Base-by-base conservation (phyloP, 768 basidiomycete genomes). In the Tephrocybe sp. region DNA sequence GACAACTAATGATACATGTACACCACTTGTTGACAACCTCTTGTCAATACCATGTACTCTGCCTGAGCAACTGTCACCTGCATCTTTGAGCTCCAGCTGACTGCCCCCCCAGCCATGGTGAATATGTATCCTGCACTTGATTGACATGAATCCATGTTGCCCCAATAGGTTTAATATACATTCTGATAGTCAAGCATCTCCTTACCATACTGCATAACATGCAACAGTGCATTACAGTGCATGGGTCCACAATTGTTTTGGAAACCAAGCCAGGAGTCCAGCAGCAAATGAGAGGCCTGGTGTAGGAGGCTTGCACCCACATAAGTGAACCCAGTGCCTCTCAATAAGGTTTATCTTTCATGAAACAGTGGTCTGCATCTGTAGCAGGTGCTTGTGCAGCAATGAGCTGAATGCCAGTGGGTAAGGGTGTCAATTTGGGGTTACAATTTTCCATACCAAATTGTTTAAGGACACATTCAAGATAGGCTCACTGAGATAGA, bases 31-130 rank as follows among this genome's bases (percentile, higher is more conserved):
- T 66, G 51, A 2, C 49, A 53, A 3, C 66, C 66, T 2, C 61
- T 44, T 0, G 50, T 50, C 1, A 63, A 48, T 6, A 67, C 62
- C 23, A 75, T 65, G 49, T 72, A 72, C 49, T 76, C 73, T 1
- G 71, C 69, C 53, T 74, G 69, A 1, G 58, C 62, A 0, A 75
- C 17, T 5, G 34, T 36, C 5, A 11, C 6, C 53, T 76, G 76
- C 8, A 48, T 53, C 41, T 64, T 65, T 2, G 63, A 66, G 18
- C 44, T 50, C 73, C 73, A 76, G 14, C 45, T 56, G 1, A 73
- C 59, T 1, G 62, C 52, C 1, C 64, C 68, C 0, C 62, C 62
- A 23, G 53, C 63, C 20, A 58, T 53, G 45, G 51, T 53, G 14
- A 60, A 67, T 8, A 61, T 45, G 45, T 65, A 67, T 4, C 65